Conservation (phyloP, 2,329 filamentous ascomycete species). For the Penicillium sp. region DNA sequence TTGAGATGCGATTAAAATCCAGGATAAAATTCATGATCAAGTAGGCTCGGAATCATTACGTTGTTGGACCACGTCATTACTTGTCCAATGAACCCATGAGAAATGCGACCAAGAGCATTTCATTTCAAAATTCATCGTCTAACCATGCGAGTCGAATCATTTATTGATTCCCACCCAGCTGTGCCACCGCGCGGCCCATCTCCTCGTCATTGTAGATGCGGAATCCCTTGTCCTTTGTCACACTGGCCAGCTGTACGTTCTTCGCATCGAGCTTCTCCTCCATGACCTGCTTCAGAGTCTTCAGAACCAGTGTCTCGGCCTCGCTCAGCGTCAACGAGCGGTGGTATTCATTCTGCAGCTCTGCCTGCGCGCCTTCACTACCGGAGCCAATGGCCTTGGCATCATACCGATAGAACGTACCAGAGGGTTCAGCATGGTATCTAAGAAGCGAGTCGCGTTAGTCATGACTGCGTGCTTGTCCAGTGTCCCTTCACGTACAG, state of each 20-base stretch:
- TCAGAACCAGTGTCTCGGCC: slow-evolving; percentile 89
- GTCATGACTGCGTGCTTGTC: background rate
- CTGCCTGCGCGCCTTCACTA: slow-evolving; percentile 93
- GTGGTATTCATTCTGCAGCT: slow-evolving; percentile 98
- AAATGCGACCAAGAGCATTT: background rate
- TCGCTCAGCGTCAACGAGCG: slow-evolving; percentile 90
- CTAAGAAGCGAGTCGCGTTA: slow-evolving; percentile 34
- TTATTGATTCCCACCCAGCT: slow-evolving; percentile 48
- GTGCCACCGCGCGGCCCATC: slow-evolving; percentile 87
- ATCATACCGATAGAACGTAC: slow-evolving; percentile 98
- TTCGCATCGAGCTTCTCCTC: slow-evolving; percentile 99
- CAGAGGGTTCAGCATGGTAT: slow-evolving; percentile 95
- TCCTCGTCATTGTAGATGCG: slow-evolving; percentile 97
- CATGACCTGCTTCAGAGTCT: slow-evolving; percentile 99
- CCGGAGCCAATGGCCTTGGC: slow-evolving; percentile 98
- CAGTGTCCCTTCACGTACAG: slow-evolving; percentile 50
- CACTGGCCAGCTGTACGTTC: slow-evolving; percentile 96
- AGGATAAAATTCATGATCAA: no score
- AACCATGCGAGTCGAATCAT: slow-evolving; percentile 14
- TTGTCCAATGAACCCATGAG: slow-evolving; percentile 23
- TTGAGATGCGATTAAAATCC: slow-evolving; percentile 4
- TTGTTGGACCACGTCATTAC: slow-evolving; percentile 25
- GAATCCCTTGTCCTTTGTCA: slow-evolving; percentile 96
- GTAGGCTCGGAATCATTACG: slow-evolving; percentile 5
- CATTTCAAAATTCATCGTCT: background rate